These are phyloP conservation scores for Globisporangium polare DNA, from an alignment of 352 stramenopile species.

Conservation along the genomic window DNA sequence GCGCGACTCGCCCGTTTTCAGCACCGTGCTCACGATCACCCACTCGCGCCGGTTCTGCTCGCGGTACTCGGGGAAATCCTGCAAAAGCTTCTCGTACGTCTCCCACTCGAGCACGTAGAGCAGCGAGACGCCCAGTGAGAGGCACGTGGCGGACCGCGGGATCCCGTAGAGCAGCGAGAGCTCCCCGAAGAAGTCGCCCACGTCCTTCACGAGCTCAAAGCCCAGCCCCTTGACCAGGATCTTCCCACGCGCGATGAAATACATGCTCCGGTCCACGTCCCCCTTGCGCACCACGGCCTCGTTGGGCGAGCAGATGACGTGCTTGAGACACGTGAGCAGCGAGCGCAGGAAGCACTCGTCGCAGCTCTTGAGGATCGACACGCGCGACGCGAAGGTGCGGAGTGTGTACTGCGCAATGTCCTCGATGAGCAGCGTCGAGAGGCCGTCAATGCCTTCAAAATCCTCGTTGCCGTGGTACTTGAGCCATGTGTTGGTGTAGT, in stretches of 20 bases:
- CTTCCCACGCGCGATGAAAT: conserved; percentile 64
- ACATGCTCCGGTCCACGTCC: conserved; percentile 70
- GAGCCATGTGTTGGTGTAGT: conserved; percentile 71
- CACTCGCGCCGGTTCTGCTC: conserved; percentile 70
- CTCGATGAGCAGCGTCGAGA: conserved; percentile 58
- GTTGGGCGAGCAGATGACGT: conserved; percentile 59
- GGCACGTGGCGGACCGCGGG: conserved; percentile 67
- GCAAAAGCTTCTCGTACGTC: conserved; percentile 63
- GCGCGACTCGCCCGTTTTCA: conserved; percentile 52
- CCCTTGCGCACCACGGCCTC: conserved; percentile 62
- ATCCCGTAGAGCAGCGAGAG: conserved; percentile 62
- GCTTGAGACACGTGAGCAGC: conserved; percentile 54
- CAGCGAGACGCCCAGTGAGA: conserved; percentile 55
- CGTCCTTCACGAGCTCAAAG: conserved; percentile 71
- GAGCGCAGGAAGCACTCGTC: conserved; percentile 65
- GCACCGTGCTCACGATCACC: conserved; percentile 65
- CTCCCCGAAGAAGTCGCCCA: conserved; percentile 55
- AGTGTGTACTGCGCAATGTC: conserved; percentile 73
- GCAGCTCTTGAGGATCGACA: conserved; percentile 64
- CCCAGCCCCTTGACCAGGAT: conserved; percentile 54
- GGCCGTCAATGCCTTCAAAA: conserved; percentile 44
- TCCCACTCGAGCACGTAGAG: conserved; percentile 79
- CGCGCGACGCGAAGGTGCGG: conserved; percentile 44
- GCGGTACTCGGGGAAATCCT: conserved; percentile 72
- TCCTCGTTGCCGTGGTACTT: conserved; percentile 62